phyloP scores from a whole-genome alignment of 345 rosid genomes.

The Ceriops zippeliana region DNA sequence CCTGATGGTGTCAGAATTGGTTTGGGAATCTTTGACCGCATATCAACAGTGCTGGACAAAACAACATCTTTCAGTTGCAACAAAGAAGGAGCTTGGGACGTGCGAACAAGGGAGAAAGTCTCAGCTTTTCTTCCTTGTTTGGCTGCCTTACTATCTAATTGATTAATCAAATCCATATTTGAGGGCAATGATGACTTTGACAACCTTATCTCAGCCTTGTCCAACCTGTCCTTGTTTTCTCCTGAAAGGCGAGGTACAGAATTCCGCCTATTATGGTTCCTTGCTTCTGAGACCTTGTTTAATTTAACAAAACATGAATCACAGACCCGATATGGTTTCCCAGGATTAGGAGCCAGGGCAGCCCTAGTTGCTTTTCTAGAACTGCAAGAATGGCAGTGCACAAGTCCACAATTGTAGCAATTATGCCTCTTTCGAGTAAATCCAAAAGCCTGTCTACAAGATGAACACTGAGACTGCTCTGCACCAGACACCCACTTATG shows the following conservation, averaged over 20 bases:
- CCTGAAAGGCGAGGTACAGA: conserved; percentile 81
- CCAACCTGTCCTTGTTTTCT: conserved; percentile 84
- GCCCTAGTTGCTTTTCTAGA: conserved; percentile 80
- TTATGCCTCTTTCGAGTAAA: conserved; percentile 92
- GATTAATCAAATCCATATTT: conserved; percentile 88
- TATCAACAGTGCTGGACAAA: conserved; percentile 55
- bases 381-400: conserved; percentile 96
- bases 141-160: conserved; percentile 87
- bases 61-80: conserved; percentile 81
- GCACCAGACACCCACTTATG: conserved; percentile 92
- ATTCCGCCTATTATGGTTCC: conserved; percentile 53
- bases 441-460: conserved; percentile 89
- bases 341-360: conserved; percentile 79
- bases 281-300: conserved; percentile 63
- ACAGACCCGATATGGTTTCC: conserved; percentile 86
- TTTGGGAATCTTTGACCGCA: conserved; percentile 61
- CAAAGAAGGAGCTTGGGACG: conserved; percentile 74
- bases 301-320: conserved; percentile 82
- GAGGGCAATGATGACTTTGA: conserved; percentile 67
- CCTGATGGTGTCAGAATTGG: conserved; percentile 77
- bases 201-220: conserved; percentile 77
- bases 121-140: conserved; percentile 83
- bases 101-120: conserved; percentile 65
- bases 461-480: conserved; percentile 88
- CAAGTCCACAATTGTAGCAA: conserved; percentile 96